Evolutionary conservation across 2,329 filamentous ascomycete genomes (phyloP), one percentile per base, ranked within the genome.

Genomic region (Helicocarpus griseus): DNA sequence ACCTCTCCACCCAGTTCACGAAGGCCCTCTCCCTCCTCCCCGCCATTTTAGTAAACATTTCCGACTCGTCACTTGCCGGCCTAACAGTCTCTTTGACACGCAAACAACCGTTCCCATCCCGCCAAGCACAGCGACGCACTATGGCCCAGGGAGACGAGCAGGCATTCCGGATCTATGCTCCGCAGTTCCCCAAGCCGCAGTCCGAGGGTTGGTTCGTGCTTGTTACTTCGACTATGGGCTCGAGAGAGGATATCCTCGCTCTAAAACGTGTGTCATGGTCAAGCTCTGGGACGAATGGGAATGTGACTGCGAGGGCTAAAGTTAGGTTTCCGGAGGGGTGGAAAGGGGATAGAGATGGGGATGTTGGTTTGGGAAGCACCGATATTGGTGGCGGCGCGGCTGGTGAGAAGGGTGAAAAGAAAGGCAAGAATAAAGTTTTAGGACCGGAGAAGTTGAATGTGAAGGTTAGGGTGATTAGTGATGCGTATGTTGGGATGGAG

Each of bases 191-290:
- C 1, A 98, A 98, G 69, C 83, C 89, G 14, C 93, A 98, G 69
- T 93, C 83, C 0, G 93, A 98, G 63, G 90, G 90, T 0, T 97
- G 85, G 79, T 97, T 98, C 67, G 80, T 93, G 13, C 65, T 97
- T 21, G 77, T 95, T 0, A 84, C 82, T 5, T 60, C 58, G 21
- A 50, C n/a, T 31, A 82, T 86, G 59, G 62, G 79, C 2, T 73
- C 73, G 0, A 78, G 71, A 5, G 88, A 91, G 53, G 88, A 96
- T 59, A 77, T 97, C 36, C 69, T 95, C 3, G 91, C 86, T 2
- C 75, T 98, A 56, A 97, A 95, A 77, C 77, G 93, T 28, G 80
- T 93, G 0, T 84, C 83, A 1, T 97, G 93, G 90, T 71, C 73
- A 5, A 52, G 50, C 24, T 50, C 48, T 33, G 53, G 52, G 8